Evolutionary conservation across 2,329 filamentous ascomycete genomes (phyloP), one percentile per base, ranked within the genome.

Genomic region (Ascochyta clinopodiicola): DNA sequence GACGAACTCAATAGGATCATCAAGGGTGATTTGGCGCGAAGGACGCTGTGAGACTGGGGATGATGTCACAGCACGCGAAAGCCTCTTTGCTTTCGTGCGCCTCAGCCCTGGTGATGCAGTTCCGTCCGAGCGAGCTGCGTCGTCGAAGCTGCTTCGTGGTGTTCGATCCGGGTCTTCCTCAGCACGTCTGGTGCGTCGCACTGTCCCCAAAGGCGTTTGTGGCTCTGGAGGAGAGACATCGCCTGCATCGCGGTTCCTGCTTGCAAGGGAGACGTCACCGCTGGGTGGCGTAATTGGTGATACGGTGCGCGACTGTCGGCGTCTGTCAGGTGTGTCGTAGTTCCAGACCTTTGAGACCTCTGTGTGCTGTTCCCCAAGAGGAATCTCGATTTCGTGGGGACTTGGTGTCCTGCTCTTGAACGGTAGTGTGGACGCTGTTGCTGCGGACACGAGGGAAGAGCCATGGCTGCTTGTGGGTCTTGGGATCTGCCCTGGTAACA

Each of bases 291-390:
- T 75, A 38, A 71, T 68, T 19, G 73, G 72, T 43, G 74, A 73
- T 15, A 68, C 63, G 25, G 68, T 66, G 39, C 64, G 66, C n/a
- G 71, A 73, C 13, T 67, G 61, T 38, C 36, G 46, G 19, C 53
- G 63, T 45, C 63, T 68, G 21, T 73, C 68, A 40, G 73, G 69
- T 13, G 73, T 74, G 22, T 74, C 71, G 44, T 68, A 70, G 47
- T 72, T 73, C 77, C 80, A 82, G 54, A 75, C 74, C 56, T 78
- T 80, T 4, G 81, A 80, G 13, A 74, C 72, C n/a, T 77, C 69
- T 46, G 72, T 77, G 25, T 80, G 79, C 62, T 78, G 80, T 70
- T 86, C 86, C 22, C 86, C 86, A 62, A 88, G 85, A 8, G 86
- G 86, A 34, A 88, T 78, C 51, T 87, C 83, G 53, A 87, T 77